These are phyloP conservation scores for Lasiodiplodia gonubiensis DNA, from an alignment of 2,329 filamentous ascomycete species.

Conservation along the genomic window DNA sequence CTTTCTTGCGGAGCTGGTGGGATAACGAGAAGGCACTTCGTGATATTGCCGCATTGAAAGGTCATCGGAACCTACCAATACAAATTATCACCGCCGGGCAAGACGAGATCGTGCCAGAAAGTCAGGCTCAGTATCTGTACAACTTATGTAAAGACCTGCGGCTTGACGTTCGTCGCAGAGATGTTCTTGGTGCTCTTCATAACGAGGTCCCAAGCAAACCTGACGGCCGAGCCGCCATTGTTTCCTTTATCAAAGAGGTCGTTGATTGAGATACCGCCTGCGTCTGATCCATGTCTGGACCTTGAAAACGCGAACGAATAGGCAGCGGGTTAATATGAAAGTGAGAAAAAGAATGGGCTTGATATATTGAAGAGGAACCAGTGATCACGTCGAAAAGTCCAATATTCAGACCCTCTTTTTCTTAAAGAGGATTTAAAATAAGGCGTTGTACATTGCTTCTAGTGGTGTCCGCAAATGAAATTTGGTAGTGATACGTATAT, in stretches of 20 bases:
- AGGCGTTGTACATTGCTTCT: not conserved
- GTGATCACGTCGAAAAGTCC: no score
- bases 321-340: not conserved
- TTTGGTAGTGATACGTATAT: not conserved
- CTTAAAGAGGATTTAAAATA: not conserved
- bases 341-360: no score
- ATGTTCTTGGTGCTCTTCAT: constrained; percentile 56
- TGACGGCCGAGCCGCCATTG: constrained; percentile 4
- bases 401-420: not conserved
- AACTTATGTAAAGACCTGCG: constrained; percentile 43
- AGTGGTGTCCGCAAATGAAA: not conserved
- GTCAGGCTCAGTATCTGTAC: constrained; percentile 62
- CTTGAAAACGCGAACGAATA: not conserved
- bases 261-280: not conserved
- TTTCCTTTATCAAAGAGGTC: constrained; percentile 19
- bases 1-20: constrained; percentile 70
- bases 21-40: constrained; percentile 52
- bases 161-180: constrained; percentile 45
- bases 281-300: not conserved
- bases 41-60: constrained; percentile 40
- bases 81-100: constrained; percentile 62
- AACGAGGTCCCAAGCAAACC: constrained; percentile 53
- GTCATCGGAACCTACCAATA: constrained; percentile 47
- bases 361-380: no score
- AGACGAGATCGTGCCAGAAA: constrained; percentile 65